Percentiles rank a stretch among this genome's conserved stretches.
Conservation (phyloP, 805 yeast species). For the Dipodascopsis uninucleata region DNA sequence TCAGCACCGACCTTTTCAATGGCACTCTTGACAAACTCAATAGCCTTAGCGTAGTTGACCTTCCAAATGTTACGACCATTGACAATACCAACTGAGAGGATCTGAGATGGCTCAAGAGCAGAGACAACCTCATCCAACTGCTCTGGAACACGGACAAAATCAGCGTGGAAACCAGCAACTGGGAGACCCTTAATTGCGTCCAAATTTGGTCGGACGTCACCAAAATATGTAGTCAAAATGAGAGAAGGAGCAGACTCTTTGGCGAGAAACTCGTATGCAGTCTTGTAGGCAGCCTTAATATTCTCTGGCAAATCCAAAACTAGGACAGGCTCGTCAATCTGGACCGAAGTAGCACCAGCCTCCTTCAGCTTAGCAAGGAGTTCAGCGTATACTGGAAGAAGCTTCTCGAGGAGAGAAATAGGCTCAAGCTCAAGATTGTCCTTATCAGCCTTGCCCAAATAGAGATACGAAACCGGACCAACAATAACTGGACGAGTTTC, state of each 20-base stretch:
- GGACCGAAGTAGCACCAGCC: constrained; percentile 94
- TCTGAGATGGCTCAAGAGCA: constrained; percentile 65
- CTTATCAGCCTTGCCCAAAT: constrained; percentile 97
- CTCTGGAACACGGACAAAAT: constrained; percentile 92
- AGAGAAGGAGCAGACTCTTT: constrained; percentile 73
- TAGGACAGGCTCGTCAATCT: constrained; percentile 95
- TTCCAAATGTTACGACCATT: constrained; percentile 99
- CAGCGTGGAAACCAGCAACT: constrained; percentile 94
- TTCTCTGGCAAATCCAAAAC: constrained; percentile 88
- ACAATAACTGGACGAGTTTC: constrained; percentile 96
- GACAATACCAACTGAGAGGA: constrained; percentile 92
- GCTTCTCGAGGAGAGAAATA: constrained; percentile 79
- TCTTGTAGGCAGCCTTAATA: constrained; percentile 81
- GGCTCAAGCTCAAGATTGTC: constrained; percentile 95
- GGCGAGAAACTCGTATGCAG: constrained; percentile 75
- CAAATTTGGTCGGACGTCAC: constrained; percentile 97
- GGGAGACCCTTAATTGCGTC: constrained; percentile 84
- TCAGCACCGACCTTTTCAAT: constrained; percentile 79
- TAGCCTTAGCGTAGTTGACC: constrained; percentile 86
- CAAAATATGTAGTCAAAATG: constrained; percentile 88
- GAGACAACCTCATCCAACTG: constrained; percentile 81
- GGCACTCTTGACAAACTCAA: constrained; percentile 77
- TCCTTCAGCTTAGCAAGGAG: constrained; percentile 78
- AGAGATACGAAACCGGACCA: constrained; percentile 94
- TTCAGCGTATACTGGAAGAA: constrained; percentile 90